Base-by-base conservation (phyloP, 129 eudicot genomes). In the Scalesia atractyloides region DNA sequence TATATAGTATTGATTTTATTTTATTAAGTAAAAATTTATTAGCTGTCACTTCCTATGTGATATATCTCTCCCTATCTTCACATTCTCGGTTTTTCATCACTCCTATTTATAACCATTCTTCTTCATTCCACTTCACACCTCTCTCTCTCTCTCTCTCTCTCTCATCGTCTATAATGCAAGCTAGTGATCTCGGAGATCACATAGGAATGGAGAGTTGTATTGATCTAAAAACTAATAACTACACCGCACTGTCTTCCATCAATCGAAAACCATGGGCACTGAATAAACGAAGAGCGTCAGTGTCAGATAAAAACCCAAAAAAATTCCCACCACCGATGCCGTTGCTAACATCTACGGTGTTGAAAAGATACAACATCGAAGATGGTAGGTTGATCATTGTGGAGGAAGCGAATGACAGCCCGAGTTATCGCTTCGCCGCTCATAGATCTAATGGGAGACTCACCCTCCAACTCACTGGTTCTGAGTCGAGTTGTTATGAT, bases 291-390 rank as follows among this genome's bases (percentile, higher is more conserved):
- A 70, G 58, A 70, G 37, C 60, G 34, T 41, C 47, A 2, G 10
- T 22, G 9, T 18, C n/a, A 2, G 50, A 33, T 12, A 70, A 20
- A 36, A 56, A 16, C 53, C 19, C 48, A 10, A 84, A 76, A 69
- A 73, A 82, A 39, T 79, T 79, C 4, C 96, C 96, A 24, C 96
- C 96, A 52, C 82, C 87, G 58, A 34, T 83, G 62, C 68, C 84
- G 44, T 24, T 66, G 2, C 79, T 68, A n/a, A 70, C 73, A 0
- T 59, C 82, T 1, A 75, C 84, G 0, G 86, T 80, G 7, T 69
- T 86, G 83, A 82, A 60, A 72, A 43, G 82, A 72, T 78, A 84
- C 52, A 64, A 79, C 69, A 86, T 86, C 3, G 36, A 43, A 34
- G 96, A 86, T 36, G 87, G 91, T 0, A 18, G 89, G 37, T 64